Evolutionary conservation across 768 basidiomycete species (phyloP).

Genomic region (Psilocybe cyanescens): DNA sequence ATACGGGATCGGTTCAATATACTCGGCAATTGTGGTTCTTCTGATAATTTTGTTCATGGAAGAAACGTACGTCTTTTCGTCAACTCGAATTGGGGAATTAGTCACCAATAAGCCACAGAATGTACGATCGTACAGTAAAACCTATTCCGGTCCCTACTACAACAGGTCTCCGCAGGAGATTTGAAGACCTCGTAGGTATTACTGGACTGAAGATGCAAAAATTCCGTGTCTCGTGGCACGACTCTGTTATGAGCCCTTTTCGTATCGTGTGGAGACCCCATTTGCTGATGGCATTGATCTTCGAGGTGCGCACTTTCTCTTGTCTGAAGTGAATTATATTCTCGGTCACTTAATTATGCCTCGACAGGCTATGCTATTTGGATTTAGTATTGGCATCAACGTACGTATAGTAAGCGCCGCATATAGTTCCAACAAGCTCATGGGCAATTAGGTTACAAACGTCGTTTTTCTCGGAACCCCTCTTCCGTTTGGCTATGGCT

Average conservation of each 20-base stretch:
- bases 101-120: slow-evolving; percentile 32
- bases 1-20: slow-evolving; percentile 71
- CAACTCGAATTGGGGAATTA: not conserved
- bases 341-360: too few species aligned
- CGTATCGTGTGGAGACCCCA: slow-evolving; percentile 69
- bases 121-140: slow-evolving; percentile 65
- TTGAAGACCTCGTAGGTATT: slow-evolving; percentile 64
- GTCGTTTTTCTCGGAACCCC: slow-evolving; percentile 66
- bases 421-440: not conserved
- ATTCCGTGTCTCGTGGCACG: slow-evolving; percentile 55
- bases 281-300: slow-evolving; percentile 35
- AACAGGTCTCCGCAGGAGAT: slow-evolving; percentile 50
- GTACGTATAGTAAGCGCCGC: slow-evolving; percentile 32
- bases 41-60: slow-evolving; percentile 66
- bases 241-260: slow-evolving; percentile 48
- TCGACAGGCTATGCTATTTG: slow-evolving; percentile 54
- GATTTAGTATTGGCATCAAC: slow-evolving; percentile 68
- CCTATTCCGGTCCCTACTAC: slow-evolving; percentile 54
- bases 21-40: slow-evolving; percentile 55
- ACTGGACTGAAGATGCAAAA: slow-evolving; percentile 64
- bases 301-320: not conserved
- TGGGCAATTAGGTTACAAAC: slow-evolving; percentile 54
- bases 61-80: slow-evolving; percentile 52
- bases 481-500: slow-evolving; percentile 55
- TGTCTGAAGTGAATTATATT: not conserved